Base-by-base conservation (phyloP, 352 stramenopile genomes). In the Globisporangium megalacanthum region DNA sequence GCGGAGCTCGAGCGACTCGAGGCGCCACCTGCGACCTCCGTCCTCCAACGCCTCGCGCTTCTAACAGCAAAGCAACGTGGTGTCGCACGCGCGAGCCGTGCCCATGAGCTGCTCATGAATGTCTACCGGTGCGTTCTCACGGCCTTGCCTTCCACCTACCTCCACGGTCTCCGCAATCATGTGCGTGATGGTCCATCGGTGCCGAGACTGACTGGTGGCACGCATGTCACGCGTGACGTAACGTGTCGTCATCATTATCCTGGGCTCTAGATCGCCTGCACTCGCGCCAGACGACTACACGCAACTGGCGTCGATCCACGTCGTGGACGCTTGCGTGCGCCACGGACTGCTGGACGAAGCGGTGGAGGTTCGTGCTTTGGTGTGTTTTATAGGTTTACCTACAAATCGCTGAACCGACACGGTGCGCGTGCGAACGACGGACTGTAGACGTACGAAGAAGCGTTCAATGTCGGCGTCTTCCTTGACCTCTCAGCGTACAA, bases 401-500 rank as follows among this genome's bases (percentile, higher is more conserved):
- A 50, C 29, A 45, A 29, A 20, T 41, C 31, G 3, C 20, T 29
- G 4, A 29, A 29, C 25, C 25, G 25, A 29, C 29, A 29, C 29
- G 61, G 83, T 36, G 10, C 14, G 46, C 5, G 20, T 35, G 9
- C 25, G 25, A 29, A 29, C 25, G 25, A 29, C 25, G 25, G 25
- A 29, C 25, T 36, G 11, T 15, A 52, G 76, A 42, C 84, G 47
- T 86, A 84, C 52, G 79, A 87, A 41, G 74, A 86, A 54, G 76
- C 74, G 14, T 68, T 67, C 48, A 85, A 85, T 49, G 66, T 74
- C 9, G 70, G 74, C 0, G 68, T 87, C 31, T 70, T 72, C 42
- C 58, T 89, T 52, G 79, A 89, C 60, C 65, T 89, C 46, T 65
- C 70, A 9, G 76, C 79, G 19, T 84, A 86, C 60, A 68, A 86